Conservation (phyloP, 345 rosid genomes). For the Orychophragmus violaceus region DNA sequence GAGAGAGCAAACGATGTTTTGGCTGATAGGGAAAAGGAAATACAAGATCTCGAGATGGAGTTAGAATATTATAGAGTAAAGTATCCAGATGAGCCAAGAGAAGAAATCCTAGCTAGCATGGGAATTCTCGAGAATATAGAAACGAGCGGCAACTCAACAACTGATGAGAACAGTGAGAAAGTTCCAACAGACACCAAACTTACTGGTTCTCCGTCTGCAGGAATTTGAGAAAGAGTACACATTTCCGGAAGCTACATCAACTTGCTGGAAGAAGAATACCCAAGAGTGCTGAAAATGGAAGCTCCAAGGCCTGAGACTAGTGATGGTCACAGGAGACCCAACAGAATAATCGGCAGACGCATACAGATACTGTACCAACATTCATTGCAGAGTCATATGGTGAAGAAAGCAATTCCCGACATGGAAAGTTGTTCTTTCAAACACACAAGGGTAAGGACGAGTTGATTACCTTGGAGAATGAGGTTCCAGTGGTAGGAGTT, state of each 20-base stretch:
- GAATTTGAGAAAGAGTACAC: constrained; percentile 31
- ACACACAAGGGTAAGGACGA: constrained; percentile 13
- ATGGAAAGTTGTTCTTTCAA: constrained; percentile 21
- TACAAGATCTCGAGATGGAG: constrained; percentile 70
- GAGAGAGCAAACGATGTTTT: constrained; percentile 58
- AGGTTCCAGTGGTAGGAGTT: constrained; percentile 42
- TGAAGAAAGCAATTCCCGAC: constrained; percentile 12
- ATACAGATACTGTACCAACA: constrained; percentile 9
- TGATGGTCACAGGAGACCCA: constrained; percentile 16
- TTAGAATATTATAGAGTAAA: constrained; percentile 43
- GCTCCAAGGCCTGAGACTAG: constrained; percentile 15
- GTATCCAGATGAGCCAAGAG: constrained; percentile 33
- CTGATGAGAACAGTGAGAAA: constrained; percentile 14
- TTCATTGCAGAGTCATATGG: constrained; percentile 10
- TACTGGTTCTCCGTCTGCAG: constrained; percentile 22
- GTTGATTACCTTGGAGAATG: constrained; percentile 34
- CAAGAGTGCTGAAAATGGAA: constrained; percentile 21
- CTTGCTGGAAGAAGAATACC: constrained; percentile 15
- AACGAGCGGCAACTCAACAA: not conserved
- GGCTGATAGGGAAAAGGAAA: constrained; percentile 59
- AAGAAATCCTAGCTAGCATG: constrained; percentile 21
- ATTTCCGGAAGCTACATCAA: constrained; percentile 37
- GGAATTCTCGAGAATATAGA: constrained; percentile 20
- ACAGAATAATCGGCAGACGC: constrained; percentile 17
- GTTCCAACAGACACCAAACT: constrained; percentile 22